Evolutionary conservation across 495 filamentous ascomycete genomes (phyloP).

Genomic region (Thozetella sp.): DNA sequence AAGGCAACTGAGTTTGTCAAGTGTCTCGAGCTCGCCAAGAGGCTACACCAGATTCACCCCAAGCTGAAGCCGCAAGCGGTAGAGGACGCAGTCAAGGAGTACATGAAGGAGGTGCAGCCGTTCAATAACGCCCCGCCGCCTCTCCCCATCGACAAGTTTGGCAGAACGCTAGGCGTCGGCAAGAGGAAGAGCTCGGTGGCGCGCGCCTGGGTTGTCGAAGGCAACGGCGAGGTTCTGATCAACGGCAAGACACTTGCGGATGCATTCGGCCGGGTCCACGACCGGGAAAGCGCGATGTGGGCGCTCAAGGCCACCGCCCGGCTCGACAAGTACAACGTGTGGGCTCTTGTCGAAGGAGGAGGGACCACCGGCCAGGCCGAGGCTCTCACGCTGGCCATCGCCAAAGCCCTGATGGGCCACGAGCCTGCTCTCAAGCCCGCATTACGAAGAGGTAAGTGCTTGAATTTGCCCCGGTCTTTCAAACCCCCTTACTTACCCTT

Average conservation of each 20-base stretch:
- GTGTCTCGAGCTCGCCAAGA: constrained; percentile 73
- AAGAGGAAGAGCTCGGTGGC: constrained; percentile 85
- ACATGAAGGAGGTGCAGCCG: constrained; percentile 75
- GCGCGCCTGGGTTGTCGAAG: constrained; percentile 85
- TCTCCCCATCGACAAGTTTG: constrained; percentile 66
- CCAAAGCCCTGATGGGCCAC: constrained; percentile 83
- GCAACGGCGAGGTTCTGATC: constrained; percentile 83
- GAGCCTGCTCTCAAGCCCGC: constrained; percentile 88
- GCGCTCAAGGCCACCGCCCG: constrained; percentile 79
- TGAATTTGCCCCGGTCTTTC: constrained; percentile 6
- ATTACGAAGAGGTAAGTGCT: constrained; percentile 79
- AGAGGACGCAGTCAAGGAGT: constrained; percentile 59
- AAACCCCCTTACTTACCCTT: constrained; percentile 18
- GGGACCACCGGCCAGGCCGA: constrained; percentile 95
- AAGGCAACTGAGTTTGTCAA: constrained; percentile 77
- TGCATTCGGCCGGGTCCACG: constrained; percentile 84
- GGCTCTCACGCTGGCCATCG: constrained; percentile 89
- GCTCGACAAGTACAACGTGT: constrained; percentile 96
- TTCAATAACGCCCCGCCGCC: constrained; percentile 60
- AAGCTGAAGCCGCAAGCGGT: constrained; percentile 73
- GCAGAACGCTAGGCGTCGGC: constrained; percentile 76
- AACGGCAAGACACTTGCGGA: constrained; percentile 83
- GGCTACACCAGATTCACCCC: constrained; percentile 85
- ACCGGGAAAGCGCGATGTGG: constrained; percentile 94
- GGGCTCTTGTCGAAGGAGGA: constrained; percentile 79